phyloP scores from a whole-genome alignment of 2,329 filamentous ascomycete genomes.

The Penicillium sp. region DNA sequence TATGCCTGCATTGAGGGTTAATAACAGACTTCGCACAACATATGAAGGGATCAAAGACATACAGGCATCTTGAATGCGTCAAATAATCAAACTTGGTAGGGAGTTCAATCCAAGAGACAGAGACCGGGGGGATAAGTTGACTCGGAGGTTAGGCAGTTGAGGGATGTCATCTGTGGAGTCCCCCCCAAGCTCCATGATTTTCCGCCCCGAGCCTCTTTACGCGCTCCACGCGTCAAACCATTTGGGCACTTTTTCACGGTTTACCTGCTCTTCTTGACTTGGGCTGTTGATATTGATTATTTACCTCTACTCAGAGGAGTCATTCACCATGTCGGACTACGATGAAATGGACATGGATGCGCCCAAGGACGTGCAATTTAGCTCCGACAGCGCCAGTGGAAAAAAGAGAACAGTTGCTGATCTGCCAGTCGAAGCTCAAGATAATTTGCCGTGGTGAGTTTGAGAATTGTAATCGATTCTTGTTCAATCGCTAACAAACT shows the following conservation, averaged over 20 bases:
- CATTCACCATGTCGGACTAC: constrained; percentile 51
- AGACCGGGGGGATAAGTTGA: constrained; percentile 8
- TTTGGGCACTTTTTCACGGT: not conserved
- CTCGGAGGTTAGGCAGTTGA: constrained; percentile 12
- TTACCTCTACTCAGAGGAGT: not conserved
- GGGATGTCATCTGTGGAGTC: constrained; percentile 31
- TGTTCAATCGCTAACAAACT: constrained; percentile 14
- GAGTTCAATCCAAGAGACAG: not conserved
- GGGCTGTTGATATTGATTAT: constrained; percentile 2
- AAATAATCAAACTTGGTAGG: not conserved
- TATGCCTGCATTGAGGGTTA: constrained; percentile 65
- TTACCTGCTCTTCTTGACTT: not conserved
- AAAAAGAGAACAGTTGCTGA: constrained; percentile 94
- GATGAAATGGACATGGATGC: constrained; percentile 69
- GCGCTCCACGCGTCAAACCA: constrained; percentile 36
- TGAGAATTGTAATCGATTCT: too few species aligned
- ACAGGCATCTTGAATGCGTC: constrained; percentile 46
- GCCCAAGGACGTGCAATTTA: constrained; percentile 60
- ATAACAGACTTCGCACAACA: not conserved
- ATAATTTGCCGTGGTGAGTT: constrained; percentile 81
- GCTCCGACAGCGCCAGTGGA: constrained; percentile 63
- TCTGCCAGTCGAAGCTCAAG: constrained; percentile 87
- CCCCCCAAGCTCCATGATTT: constrained; percentile 31
- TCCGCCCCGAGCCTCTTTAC: constrained; percentile 43
- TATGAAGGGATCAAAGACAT: constrained; percentile 17